Percentiles rank a stretch among this genome's conserved stretches.
These are phyloP conservation scores for Filobasidium uniguttulatum DNA, from an alignment of 1,284 basidiomycete genomes.

Conservation along the genomic window DNA sequence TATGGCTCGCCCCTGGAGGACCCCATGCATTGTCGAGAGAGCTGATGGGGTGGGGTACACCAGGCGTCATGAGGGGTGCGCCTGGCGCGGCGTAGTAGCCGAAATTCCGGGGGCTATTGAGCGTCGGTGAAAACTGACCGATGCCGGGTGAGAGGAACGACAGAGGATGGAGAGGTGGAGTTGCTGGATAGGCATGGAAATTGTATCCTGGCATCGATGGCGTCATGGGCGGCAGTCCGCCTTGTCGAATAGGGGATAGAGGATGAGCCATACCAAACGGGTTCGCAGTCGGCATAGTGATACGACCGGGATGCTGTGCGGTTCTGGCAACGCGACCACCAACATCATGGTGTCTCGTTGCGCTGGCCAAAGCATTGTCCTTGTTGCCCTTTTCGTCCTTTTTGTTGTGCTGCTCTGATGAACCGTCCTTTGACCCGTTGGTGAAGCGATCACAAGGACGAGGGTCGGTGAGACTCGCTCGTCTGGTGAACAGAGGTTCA, in stretches of 20 bases:
- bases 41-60: not conserved
- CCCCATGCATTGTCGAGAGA: not conserved
- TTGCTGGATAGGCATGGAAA: conserved; percentile 34
- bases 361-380: no score
- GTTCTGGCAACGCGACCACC: no score
- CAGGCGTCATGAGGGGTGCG: conserved; percentile 25
- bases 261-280: conserved; percentile 23
- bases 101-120: conserved; percentile 27
- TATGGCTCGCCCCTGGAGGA: not conserved
- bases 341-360: no score
- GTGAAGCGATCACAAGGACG: no score
- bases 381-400: no score
- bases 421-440: no score
- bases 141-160: conserved; percentile 28
- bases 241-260: conserved; percentile 27
- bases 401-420: no score
- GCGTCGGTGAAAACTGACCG: conserved; percentile 35
- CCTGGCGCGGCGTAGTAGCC: conserved; percentile 36
- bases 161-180: conserved; percentile 30
- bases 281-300: conserved; percentile 29
- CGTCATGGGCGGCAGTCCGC: conserved; percentile 36
- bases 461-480: no score
- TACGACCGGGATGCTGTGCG: conserved; percentile 28
- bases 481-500: no score
- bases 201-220: conserved; percentile 39